Evolutionary conservation across 2,329 filamentous ascomycete genomes (phyloP).

Genomic region (Paecilomyces niveus): DNA sequence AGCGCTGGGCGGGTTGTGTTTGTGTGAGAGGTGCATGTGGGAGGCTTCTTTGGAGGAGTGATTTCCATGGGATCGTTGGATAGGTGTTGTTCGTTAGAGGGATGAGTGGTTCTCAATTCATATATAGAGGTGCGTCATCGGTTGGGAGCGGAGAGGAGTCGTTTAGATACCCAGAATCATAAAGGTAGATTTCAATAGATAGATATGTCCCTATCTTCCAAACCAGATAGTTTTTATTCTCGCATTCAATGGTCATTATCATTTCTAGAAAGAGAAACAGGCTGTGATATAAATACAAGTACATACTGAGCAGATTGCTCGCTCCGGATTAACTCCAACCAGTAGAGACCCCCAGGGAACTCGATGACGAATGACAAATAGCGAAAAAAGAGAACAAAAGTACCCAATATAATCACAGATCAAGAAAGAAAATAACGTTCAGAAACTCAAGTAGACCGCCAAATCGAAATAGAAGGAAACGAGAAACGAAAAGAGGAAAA

Average conservation of each 20-base stretch:
- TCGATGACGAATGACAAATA: neutral
- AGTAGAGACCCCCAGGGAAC: neutral
- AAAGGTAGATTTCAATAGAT: neutral
- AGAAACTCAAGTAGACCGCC: neutral
- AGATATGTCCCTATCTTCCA: neutral
- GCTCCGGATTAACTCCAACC: neutral
- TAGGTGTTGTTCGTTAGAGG: neutral
- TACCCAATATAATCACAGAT: neutral
- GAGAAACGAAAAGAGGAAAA: neutral
- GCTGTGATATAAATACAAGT: neutral
- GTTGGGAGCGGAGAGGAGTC: neutral
- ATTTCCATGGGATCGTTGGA: neutral
- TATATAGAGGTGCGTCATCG: neutral
- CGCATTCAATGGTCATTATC: neutral
- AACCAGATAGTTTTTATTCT: neutral
- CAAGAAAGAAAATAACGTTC: neutral
- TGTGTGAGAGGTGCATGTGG: slow-evolving; percentile 72
- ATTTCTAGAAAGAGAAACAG: neutral
- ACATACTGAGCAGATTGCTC: neutral
- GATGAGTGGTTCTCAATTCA: neutral
- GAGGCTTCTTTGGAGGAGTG: slow-evolving; percentile 44
- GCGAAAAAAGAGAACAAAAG: neutral
- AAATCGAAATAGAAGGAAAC: neutral
- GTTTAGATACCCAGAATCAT: neutral
- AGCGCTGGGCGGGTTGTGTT: slow-evolving; percentile 80